Evolutionary conservation across 345 rosid species (phyloP), one percentile per base, ranked within the genome.

Genomic region (Limnanthes douglasii): DNA sequence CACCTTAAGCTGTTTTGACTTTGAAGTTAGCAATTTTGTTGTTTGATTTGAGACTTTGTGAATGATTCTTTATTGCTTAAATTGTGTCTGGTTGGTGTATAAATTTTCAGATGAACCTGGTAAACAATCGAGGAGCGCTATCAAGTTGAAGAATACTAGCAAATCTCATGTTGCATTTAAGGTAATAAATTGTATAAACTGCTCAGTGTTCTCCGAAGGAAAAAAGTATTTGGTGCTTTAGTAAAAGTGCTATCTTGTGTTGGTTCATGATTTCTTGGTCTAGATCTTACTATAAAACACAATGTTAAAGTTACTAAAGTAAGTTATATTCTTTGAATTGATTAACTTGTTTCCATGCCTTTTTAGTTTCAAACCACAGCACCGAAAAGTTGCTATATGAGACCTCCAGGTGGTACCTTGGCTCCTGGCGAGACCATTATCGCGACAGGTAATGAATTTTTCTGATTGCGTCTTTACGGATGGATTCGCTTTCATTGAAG

Each of bases 351-450:
- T 11, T 56, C 12, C 16, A 42, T n/a, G n/a, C 39, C 27, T 26
- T 28, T 51, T 24, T 44, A 90, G 98, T 90, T 90, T 38, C 98
- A 90, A 77, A 88, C 98, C 15, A 90, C 96, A 17, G 94, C 86
- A 8, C 98, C 94, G 0, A 90, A 90, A 51, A 90, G 99, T 46
- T 90, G 98, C 57, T 90, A 64, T 58, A 90, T 90, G 98, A 79
- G 96, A 24, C 98, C 98, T 14, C 98, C 98, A 1, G 98, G 98
- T 19, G 92, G 90, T 21, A 70, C 73, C 39, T 78, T 90, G 54
- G 78, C 93, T 43, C 98, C 98, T 4, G 93, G 96, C 21, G 94
- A 84, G 57, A 80, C 68, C 58, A 53, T 71, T 22, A 65, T 84
- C 10, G 96, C 98, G 0, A 90, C 83, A 40, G 98, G 98, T 90